Percentiles rank a stretch among this genome's conserved stretches.
Conservation (phyloP, 805 yeast genomes). For the Yamadazyma paraphyllophila region DNA sequence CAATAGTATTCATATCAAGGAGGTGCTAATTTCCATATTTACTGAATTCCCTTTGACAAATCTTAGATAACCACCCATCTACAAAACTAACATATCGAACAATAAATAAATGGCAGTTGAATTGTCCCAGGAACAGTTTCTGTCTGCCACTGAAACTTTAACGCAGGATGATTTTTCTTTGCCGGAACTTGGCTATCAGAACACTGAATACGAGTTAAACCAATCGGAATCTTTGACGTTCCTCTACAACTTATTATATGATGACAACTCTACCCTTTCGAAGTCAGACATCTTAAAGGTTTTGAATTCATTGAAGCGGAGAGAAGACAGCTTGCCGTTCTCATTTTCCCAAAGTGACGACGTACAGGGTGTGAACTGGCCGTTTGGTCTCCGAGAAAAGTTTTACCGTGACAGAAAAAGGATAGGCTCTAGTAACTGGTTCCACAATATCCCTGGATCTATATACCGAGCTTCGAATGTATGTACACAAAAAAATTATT, state of each 20-base stretch:
- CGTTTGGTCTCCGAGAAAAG: conserved; percentile 28
- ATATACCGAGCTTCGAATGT: conserved; percentile 31
- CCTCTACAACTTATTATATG: conserved; percentile 38
- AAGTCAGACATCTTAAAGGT: conserved; percentile 36
- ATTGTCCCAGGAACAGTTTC: conserved; percentile 8
- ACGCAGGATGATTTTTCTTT: not conserved
- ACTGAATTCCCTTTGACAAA: not conserved
- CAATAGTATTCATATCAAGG: too few species aligned
- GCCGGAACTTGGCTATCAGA: conserved; percentile 4
- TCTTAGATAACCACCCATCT: not conserved
- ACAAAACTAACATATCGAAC: not conserved
- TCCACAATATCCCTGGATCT: conserved; percentile 35
- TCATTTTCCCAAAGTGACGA: conserved; percentile 19
- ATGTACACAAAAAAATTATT: conserved; percentile 19
- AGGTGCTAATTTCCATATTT: not conserved
- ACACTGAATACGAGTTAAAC: conserved; percentile 35
- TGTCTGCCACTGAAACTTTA: conserved; percentile 3
- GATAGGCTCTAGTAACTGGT: conserved; percentile 37
- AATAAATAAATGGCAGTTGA: conserved; percentile 9
- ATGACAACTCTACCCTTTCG: conserved; percentile 30
- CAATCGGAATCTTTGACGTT: conserved; percentile 43
- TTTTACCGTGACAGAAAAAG: conserved; percentile 33
- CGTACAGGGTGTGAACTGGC: conserved; percentile 39
- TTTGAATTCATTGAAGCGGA: conserved; percentile 32
- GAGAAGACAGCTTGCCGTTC: conserved; percentile 37